phyloP scores from a whole-genome alignment of 495 filamentous ascomycete species.

The Podospora conica region DNA sequence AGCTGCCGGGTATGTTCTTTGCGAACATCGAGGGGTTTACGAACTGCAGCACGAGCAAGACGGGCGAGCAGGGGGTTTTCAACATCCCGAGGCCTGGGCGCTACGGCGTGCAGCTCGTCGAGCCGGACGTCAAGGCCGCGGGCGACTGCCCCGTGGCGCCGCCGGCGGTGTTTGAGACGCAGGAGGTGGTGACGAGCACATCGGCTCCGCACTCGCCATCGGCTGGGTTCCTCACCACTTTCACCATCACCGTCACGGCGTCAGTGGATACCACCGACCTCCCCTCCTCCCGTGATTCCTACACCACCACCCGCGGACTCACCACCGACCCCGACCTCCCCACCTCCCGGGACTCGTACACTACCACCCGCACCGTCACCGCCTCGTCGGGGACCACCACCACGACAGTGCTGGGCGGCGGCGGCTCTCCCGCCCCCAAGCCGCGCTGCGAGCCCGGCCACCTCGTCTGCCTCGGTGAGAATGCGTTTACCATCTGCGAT shows the following conservation, averaged over 20 bases:
- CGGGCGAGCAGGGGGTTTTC: constrained; percentile 13
- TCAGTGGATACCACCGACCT: too few species aligned
- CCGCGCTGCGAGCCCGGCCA: not conserved
- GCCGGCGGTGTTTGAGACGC: not conserved
- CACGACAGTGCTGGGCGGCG: not conserved
- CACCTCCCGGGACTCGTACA: too few species aligned
- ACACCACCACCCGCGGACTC: too few species aligned
- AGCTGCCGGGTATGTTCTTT: constrained; percentile 48
- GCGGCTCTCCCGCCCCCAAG: not conserved
- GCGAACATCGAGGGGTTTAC: constrained; percentile 42
- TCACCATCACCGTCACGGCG: not conserved
- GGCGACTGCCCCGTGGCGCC: not conserved
- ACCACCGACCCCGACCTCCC: too few species aligned
- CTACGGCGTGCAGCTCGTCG: constrained; percentile 7
- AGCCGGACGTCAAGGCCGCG: constrained; percentile 4
- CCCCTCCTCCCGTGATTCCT: too few species aligned
- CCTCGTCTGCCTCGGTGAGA: not conserved
- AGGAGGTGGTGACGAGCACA: not conserved
- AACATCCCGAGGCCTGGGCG: constrained; percentile 18
- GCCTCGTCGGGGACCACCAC: not conserved
- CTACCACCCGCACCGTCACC: not conserved
- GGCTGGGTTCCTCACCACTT: not conserved
- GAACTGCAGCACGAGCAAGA: not conserved
- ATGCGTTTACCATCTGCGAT: not conserved
- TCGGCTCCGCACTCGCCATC: too few species aligned